Base-by-base conservation (phyloP, 768 basidiomycete genomes). In the Infundibulicybe gibba region DNA sequence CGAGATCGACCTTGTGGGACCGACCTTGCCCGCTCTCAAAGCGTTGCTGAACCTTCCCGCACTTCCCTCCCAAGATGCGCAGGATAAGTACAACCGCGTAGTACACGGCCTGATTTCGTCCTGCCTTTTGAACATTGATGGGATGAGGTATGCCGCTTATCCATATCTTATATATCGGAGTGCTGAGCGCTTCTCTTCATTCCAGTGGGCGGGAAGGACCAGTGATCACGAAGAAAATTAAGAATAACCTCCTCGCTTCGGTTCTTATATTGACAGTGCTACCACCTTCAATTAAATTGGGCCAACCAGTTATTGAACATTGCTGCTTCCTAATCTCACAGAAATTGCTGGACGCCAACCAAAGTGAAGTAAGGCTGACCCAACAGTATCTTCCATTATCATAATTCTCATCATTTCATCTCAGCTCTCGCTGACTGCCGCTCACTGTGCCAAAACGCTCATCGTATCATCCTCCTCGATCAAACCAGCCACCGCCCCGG, bases 371-470 rank as follows among this genome's bases (percentile, higher is more conserved):
- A 54, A 52, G 68, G 56, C 54, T 32, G 10, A 34, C 20, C 31
- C 17, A 14, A 17, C 35, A 39, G 37, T 32, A 2, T 31, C 35
- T 56, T 21, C 49, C 47, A 15, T 40, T n/a, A 19, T 15, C 21
- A 21, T 25, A n/a, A 32, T 41, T 47, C 15, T 32, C 52, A 47
- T 32, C 13, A 40, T 20, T 5, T 6, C 20, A 30, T 16, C 40
- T 13, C 48, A 97, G 90, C 70, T 83, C 34, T 82, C 87, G 1
- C 61, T 91, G n/a, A 90, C 89, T 2, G 93, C 94, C 1, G 80
- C 87, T 2, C 92, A 98, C 55, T 97, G 95, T 57, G 81, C 88
- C 1, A 90, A 88, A 59, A 94, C 94, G 0, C 68, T 97, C 35
- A 75, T 91, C 32, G 62, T 80, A 5, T 83, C 94, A 2, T 86